These are phyloP conservation scores for Agrostemma githago DNA, from an alignment of 148 eudicot species.

Conservation along the genomic window DNA sequence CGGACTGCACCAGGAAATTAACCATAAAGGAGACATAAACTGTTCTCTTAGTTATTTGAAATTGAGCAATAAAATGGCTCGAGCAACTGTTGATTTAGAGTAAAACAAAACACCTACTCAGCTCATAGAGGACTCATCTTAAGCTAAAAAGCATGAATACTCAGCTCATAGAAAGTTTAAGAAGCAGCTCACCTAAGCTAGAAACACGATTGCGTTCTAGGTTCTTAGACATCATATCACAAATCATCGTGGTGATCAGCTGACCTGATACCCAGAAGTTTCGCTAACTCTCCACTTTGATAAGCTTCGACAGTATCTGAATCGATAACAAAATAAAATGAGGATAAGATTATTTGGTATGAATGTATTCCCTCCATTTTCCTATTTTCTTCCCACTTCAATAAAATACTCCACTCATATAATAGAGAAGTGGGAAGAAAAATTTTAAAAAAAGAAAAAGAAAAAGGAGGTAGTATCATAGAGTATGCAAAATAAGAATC, in stretches of 20 bases:
- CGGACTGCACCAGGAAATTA: not conserved
- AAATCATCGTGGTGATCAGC: constrained; percentile 31
- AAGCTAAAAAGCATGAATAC: not conserved
- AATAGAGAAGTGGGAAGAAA: no score
- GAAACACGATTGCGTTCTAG: not conserved
- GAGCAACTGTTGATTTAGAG: not conserved
- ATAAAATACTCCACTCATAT: no score
- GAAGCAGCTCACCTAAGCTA: constrained; percentile 12
- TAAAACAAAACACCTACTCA: not conserved
- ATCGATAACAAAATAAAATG: not conserved
- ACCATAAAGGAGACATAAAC: not conserved
- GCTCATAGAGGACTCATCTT: constrained; percentile 3
- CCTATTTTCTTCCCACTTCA: no score
- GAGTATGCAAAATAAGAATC: not conserved
- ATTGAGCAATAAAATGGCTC: not conserved
- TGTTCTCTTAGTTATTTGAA: not conserved
- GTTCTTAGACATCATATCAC: constrained; percentile 14
- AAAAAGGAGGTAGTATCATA: no score
- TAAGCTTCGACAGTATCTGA: constrained; percentile 73
- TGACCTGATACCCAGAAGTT: constrained; percentile 59
- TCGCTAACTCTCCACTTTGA: constrained; percentile 58
- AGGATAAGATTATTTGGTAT: not conserved
- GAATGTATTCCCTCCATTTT: no score
- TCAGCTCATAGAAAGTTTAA: not conserved
- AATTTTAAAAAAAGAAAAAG: no score